Conservation (phyloP, 108 stramenopile genomes). For the Schizochytrium sp. region DNA sequence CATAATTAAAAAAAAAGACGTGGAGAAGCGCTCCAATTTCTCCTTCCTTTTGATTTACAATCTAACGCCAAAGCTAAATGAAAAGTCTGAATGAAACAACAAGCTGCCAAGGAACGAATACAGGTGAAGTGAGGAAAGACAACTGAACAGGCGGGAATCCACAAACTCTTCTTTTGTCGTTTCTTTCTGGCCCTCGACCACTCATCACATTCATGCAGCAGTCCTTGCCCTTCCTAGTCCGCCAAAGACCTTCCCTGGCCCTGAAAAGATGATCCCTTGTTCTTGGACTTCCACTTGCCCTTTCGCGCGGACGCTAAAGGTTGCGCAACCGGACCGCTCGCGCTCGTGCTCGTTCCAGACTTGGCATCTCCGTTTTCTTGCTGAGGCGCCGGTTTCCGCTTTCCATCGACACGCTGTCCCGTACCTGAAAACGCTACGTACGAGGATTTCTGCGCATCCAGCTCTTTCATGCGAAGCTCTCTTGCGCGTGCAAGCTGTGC, state of each 20-base stretch:
- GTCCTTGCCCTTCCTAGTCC: background rate
- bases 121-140: too few relatives aligned
- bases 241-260: constrained; percentile 9
- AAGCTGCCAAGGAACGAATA: too few relatives aligned
- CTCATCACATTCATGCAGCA: too few relatives aligned
- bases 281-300: constrained; percentile 17
- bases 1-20: too few relatives aligned
- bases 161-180: too few relatives aligned
- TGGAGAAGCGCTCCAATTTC: too few relatives aligned
- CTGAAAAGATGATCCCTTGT: background rate
- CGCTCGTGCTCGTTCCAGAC: background rate
- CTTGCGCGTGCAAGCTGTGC: background rate
- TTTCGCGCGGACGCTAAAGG: background rate
- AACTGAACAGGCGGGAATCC: too few relatives aligned
- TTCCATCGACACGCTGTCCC: background rate
- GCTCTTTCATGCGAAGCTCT: background rate
- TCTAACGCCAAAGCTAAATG: too few relatives aligned
- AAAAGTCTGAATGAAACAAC: too few relatives aligned
- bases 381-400: background rate
- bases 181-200: too few relatives aligned
- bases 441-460: background rate
- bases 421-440: background rate
- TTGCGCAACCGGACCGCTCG: background rate
- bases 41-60: too few relatives aligned
- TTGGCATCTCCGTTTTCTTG: background rate